A percentile compares a stretch with the other conserved stretches of the same genome.
Evolutionary conservation across 2,329 filamentous ascomycete species (phyloP).

Genomic region (Claviceps sorghi): DNA sequence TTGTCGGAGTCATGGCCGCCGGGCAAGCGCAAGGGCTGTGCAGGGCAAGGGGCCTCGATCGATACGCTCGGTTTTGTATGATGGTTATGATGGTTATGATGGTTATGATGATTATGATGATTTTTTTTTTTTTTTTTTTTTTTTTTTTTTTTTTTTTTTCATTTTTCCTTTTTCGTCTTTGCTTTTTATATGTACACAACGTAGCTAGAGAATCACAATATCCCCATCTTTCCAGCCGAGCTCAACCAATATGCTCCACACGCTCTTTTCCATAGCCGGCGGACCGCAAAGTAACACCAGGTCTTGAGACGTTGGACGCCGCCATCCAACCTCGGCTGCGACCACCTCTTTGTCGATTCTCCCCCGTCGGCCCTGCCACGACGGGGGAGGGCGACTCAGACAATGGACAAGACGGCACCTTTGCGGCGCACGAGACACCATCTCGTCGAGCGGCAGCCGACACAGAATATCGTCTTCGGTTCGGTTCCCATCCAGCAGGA

Average conservation of each 20-base stretch:
- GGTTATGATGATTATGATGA: too few relatives aligned
- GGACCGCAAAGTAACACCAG: conserved; percentile 74
- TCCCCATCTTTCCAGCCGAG: conserved; percentile 45
- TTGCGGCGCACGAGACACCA: conserved; percentile 37
- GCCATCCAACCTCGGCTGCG: conserved; percentile 37
- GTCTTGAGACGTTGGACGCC: conserved; percentile 28
- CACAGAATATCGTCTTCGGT: conserved; percentile 71
- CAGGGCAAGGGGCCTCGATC: neutral
- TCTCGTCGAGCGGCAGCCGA: conserved; percentile 52
- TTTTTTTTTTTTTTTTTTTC: neutral
- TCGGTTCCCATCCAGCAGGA: conserved; percentile 68
- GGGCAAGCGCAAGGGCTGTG: neutral
- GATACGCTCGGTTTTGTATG: too few relatives aligned
- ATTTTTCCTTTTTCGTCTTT: too few relatives aligned
- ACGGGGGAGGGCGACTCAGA: conserved; percentile 45
- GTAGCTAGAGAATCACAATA: conserved; percentile 14
- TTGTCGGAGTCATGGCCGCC: too few relatives aligned
- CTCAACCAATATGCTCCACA: conserved; percentile 33
- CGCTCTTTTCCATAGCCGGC: conserved; percentile 54
- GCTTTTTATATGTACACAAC: neutral
- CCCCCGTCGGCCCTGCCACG: conserved; percentile 56
- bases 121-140: too few relatives aligned
- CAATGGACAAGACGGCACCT: conserved; percentile 54
- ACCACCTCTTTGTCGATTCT: conserved; percentile 51
- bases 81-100: too few relatives aligned